phyloP scores from a whole-genome alignment of 2,329 filamentous ascomycete species.

The Ilyonectria robusta region DNA sequence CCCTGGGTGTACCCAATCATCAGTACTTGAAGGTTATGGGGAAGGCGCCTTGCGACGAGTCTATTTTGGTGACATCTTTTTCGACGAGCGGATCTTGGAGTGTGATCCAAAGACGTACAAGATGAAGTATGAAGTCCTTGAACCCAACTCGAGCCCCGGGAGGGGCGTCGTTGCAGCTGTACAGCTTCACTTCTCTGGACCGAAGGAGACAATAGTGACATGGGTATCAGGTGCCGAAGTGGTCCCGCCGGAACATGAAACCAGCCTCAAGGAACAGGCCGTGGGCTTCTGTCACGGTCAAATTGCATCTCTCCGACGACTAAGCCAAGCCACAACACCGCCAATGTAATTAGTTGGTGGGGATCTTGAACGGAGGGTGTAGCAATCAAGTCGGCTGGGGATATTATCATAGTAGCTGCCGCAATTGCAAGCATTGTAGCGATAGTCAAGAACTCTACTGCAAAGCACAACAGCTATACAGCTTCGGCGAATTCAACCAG shows the following conservation, averaged over 20 bases:
- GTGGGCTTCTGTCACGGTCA: not conserved
- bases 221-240: too few species aligned
- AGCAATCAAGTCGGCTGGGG: too few species aligned
- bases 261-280: not conserved
- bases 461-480: too few species aligned
- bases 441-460: too few species aligned
- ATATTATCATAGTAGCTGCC: too few species aligned
- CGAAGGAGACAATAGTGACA: too few species aligned
- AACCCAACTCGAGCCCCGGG: not conserved
- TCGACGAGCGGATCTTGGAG: conserved; percentile 3
- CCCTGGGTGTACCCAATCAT: not conserved
- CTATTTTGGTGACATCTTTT: not conserved
- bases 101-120: not conserved
- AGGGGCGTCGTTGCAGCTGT: not conserved
- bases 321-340: not conserved
- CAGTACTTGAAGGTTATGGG: not conserved
- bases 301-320: not conserved
- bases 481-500: too few species aligned
- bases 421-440: too few species aligned
- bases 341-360: too few species aligned
- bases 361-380: too few species aligned
- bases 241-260: too few species aligned
- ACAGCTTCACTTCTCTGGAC: too few species aligned
- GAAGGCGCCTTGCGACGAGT: not conserved
- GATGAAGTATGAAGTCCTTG: not conserved